Base-by-base conservation (phyloP, 306 rosid genomes). In the Castanea crenata region DNA sequence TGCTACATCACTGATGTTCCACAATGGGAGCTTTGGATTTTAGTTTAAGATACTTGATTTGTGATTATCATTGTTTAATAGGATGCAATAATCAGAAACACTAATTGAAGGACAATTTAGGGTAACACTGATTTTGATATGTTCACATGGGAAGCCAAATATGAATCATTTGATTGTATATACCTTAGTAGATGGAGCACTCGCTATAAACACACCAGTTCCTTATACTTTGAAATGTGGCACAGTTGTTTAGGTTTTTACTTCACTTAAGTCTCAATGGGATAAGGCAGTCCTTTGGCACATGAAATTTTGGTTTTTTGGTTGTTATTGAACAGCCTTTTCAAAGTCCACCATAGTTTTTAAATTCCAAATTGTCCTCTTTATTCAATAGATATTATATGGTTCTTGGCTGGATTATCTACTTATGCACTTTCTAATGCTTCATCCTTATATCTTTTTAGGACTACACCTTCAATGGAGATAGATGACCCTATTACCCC, bases 401-500 rank as follows among this genome's bases (percentile, higher is more conserved):
- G 27, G 55, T 69, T 84, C 11, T 75, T 52, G 34, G 55, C 31
- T 69, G 38, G 54, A 31, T 78, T 18, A 35, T 27, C 62, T 5
- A 4, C 81, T 78, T 19, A 65, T 55, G 41, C 56, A 54, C 52
- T 78, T 79, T 20, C 32, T 65, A 65, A 61, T 52, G 75, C 52
- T 71, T 11, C 15, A 31, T 79, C 73, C 27, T 69, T 71, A 71
- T 69, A 57, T 63, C 77, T 68, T 74, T 83, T 44, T 58, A 82
- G 89, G 88, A 71, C 78, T 72, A 23, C 59, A 55, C 58, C 65
- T 70, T 74, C 83, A 54, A 77, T 89, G 85, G 89, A 84, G 87
- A 78, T 83, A 79, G 87, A 69, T 79, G 57, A 80, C 78, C 79
- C 68, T 67, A 59, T 61, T 32, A 67, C 74, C 25, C 79, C 86